Evolutionary conservation across 495 filamentous ascomycete genomes (phyloP), one percentile per base, ranked within the genome.

Genomic region (Talaromyces stipitatus): DNA sequence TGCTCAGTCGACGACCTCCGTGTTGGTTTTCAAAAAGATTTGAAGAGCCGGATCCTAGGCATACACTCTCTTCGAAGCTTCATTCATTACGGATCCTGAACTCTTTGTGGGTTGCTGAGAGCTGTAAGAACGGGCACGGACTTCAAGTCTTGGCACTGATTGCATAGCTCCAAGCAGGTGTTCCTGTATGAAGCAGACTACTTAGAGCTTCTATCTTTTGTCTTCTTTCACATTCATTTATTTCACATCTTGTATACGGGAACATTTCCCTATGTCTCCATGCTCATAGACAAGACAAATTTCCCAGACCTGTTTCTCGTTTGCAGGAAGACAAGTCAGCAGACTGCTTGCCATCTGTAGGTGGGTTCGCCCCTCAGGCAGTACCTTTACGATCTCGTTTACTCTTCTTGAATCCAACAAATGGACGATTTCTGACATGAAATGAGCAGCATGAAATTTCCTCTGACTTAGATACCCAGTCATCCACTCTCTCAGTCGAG

Each of bases 311-410:
- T 4, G 14, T 14, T 16, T 41, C 36, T 41, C 9, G 36, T 16
- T 41, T 16, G 18, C 11, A 41, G 36, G 36, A 41, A 18, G 36
- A 41, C 36, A 41, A 41, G 36, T 18, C 36, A 41, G 36, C 36
- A 18, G 18, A 41, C n/a, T 41, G 18, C 36, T 41, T 41, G 36
- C 36, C n/a, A 20, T 41, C 36, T 41, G 18, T 41, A 41, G 48
- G 48, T 51, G 27, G 24, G 48, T 51, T 51, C 20, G 43, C 48
- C 48, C 48, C 48, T 51, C 48, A 51, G n/a, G 24, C 26, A 28
- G 24, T 4, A 50, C 47, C n/a, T 30, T 30, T 51, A 30, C 18
- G 24, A 51, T 26, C 48, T 51, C 18, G 47, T 23, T 50, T 29
- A 2, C 23, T 29, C 18, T 16, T 3, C 10, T 26, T 11, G 47